These are phyloP conservation scores for Trichosporon faecale DNA, from an alignment of 1,284 basidiomycete species.

Conservation along the genomic window DNA sequence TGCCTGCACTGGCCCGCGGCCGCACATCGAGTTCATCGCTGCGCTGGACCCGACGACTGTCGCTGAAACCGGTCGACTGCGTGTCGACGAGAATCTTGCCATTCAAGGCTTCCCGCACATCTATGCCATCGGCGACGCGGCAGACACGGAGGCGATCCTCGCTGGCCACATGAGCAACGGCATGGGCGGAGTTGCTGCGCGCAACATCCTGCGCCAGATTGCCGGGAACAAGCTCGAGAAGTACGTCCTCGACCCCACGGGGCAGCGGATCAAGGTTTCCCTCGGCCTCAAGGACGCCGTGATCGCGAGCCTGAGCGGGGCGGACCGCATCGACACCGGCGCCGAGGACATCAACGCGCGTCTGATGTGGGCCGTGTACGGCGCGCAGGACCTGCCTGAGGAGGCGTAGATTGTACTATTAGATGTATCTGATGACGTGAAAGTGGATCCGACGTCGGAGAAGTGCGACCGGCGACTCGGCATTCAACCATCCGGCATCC, in stretches of 20 bases:
- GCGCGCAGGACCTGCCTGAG: slow-evolving; percentile 13
- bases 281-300: slow-evolving; percentile 59
- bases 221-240: slow-evolving; percentile 53
- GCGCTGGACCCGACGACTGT: slow-evolving; percentile 38
- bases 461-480: neutral
- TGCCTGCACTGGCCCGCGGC: slow-evolving; percentile 70
- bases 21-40: slow-evolving; percentile 64
- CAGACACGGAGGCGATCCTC: slow-evolving; percentile 54
- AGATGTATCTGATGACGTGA: neutral
- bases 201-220: slow-evolving; percentile 51
- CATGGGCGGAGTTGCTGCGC: slow-evolving; percentile 54
- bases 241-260: slow-evolving; percentile 58
- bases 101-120: slow-evolving; percentile 32
- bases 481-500: neutral
- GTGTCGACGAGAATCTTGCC: slow-evolving; percentile 52
- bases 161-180: slow-evolving; percentile 67
- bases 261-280: slow-evolving; percentile 63
- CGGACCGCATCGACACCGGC: slow-evolving; percentile 55
- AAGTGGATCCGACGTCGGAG: neutral
- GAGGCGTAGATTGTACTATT: slow-evolving; percentile 10
- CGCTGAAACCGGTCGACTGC: slow-evolving; percentile 56
- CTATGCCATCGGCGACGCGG: slow-evolving; percentile 53
- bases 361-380: slow-evolving; percentile 52
- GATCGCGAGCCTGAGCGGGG: slow-evolving; percentile 55
- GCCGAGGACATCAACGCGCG: slow-evolving; percentile 56